Base-by-base conservation (phyloP, 768 basidiomycete genomes). In the Tylopilus rubrobrunneus region DNA sequence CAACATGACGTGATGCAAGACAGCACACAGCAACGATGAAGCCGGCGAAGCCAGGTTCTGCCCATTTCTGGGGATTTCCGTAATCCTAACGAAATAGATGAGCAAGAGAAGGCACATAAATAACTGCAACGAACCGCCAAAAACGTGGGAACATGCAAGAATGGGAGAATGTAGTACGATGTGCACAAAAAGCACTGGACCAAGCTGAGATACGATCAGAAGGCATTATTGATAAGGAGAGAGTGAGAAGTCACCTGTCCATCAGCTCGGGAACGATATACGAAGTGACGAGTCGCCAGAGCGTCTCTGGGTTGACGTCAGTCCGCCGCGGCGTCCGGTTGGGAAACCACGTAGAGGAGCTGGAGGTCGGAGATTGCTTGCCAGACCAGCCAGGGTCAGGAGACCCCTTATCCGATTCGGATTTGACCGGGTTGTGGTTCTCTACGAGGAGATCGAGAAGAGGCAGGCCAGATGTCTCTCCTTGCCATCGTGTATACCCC, bases 21-120 rank as follows among this genome's bases (percentile, higher is more conserved):
- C 92, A 95, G 66, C 93, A 96, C 33, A 95, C 78, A 1, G 92
- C 82, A n/a, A 96, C 91, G 56, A 96, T 90, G 66, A 95, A 94
- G 10, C 92, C 86, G 39, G 89, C 92, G 64, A 97, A 97, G 9
- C 94, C 94, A 8, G 94, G 91, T 71, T 95, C 92, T 47, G 87
- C 90, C 93, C 94, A 96, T 76, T 94, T 94, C 71, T 84, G 82
- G 48, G 94, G 94, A 59, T 93, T 90, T 40, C 90, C 91, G 67
- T 97, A 97, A 70, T 97, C 93, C 87, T 90, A 58, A 2, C 52
- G 48, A 43, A 36, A 52, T 12, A 50, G 34, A 49, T 65, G 60
- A 60, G 70, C 8, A 33, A 49, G 48, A 17, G 55, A 54, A 43
- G 27, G 19, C 54, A 36, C 49, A 31, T 29, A 59, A 45, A 48